Conservation (phyloP, 1,139 yeast genomes). For the Yamadazyma spencermartinsiae region DNA sequence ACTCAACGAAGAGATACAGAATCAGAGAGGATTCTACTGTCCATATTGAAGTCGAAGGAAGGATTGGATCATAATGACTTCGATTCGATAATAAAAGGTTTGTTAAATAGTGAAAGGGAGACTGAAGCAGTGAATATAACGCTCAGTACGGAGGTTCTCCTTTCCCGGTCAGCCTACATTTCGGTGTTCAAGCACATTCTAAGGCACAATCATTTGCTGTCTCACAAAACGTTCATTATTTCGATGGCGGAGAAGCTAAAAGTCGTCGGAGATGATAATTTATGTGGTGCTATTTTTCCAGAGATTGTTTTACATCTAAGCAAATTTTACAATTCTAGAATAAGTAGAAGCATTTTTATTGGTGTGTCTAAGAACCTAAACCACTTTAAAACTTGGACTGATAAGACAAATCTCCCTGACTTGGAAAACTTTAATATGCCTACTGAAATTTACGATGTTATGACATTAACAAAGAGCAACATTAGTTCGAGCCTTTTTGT, state of each 20-base stretch:
- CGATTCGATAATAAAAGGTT: slow-evolving; percentile 25
- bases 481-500: slow-evolving; percentile 6
- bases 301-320: slow-evolving; percentile 4
- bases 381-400: not conserved
- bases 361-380: not conserved
- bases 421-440: slow-evolving; percentile 15
- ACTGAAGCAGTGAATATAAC: slow-evolving; percentile 26
- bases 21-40: slow-evolving; percentile 30
- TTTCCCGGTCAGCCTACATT: slow-evolving; percentile 28
- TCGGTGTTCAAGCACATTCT: slow-evolving; percentile 10
- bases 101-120: slow-evolving; percentile 26
- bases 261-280: slow-evolving; percentile 3
- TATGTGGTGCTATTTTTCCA: slow-evolving; percentile 4
- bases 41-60: slow-evolving; percentile 29
- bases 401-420: slow-evolving; percentile 4
- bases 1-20: slow-evolving; percentile 26
- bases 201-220: not conserved
- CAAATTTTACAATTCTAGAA: not conserved
- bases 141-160: slow-evolving; percentile 18
- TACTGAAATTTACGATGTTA: slow-evolving; percentile 10
- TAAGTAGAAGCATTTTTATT: slow-evolving; percentile 5
- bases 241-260: slow-evolving; percentile 5
- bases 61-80: slow-evolving; percentile 30
- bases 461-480: slow-evolving; percentile 8
- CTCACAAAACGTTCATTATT: slow-evolving; percentile 3